Evolutionary conservation across 108 stramenopile genomes (phyloP).

Genomic region (Nitzschia inconspicua): DNA sequence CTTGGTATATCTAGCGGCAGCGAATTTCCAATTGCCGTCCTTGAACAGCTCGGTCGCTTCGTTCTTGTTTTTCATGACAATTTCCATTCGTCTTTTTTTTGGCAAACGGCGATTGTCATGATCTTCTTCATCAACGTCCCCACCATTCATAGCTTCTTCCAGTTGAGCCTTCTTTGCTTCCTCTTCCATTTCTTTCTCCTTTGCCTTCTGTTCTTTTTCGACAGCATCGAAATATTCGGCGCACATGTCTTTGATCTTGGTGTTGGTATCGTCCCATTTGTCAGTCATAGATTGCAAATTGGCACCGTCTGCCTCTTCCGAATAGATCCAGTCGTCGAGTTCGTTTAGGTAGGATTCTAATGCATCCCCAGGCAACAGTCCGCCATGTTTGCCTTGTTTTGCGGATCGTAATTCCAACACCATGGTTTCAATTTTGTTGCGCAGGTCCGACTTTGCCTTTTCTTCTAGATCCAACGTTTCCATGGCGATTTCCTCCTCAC

Average conservation of each 20-base stretch:
- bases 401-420: conserved; percentile 51
- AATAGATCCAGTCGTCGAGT: conserved; percentile 52
- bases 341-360: conserved; percentile 34
- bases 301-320: conserved; percentile 37
- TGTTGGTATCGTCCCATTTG: conserved; percentile 22
- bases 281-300: conserved; percentile 29
- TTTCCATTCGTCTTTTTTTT: conserved; percentile 56
- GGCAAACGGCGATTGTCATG: conserved; percentile 55
- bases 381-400: conserved; percentile 30
- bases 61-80: conserved; percentile 55
- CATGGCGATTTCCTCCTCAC: conserved; percentile 31
- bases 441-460: conserved; percentile 23
- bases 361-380: conserved; percentile 37
- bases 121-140: conserved; percentile 38
- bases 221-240: conserved; percentile 35
- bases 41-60: conserved; percentile 54
- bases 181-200: conserved; percentile 50
- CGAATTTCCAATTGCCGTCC: conserved; percentile 43
- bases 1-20: conserved; percentile 55
- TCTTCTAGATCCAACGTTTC: conserved; percentile 27
- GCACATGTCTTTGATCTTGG: conserved; percentile 31
- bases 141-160: conserved; percentile 31
- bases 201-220: conserved; percentile 23
- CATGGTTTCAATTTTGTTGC: conserved; percentile 48
- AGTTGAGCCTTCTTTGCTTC: conserved; percentile 41